These are phyloP conservation scores for Dipodascopsis uninucleata DNA, from an alignment of 805 yeast species.

Conservation along the genomic window DNA sequence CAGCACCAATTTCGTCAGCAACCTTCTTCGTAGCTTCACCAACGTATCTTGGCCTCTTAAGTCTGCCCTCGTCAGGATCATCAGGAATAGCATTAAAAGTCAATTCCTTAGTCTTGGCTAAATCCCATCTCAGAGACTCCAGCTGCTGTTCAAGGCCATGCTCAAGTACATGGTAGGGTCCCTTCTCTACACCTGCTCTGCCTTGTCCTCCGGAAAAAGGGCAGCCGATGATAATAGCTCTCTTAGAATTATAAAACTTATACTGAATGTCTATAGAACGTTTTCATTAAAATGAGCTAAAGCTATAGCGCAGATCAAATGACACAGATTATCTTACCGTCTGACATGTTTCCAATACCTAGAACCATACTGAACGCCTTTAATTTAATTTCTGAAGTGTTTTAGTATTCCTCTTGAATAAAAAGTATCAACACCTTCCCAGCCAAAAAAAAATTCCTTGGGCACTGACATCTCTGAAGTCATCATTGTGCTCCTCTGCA, in stretches of 20 bases:
- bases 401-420: no score
- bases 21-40: constrained; percentile 65
- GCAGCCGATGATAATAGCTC: constrained; percentile 72
- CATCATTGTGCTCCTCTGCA: no score
- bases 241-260: constrained; percentile 51
- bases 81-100: constrained; percentile 37
- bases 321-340: no score
- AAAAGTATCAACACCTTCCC: no score
- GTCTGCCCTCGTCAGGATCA: constrained; percentile 51
- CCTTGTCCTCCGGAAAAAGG: constrained; percentile 94
- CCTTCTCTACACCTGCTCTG: constrained; percentile 87
- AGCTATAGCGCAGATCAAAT: no score
- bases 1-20: constrained; percentile 56
- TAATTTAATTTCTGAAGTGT: no score
- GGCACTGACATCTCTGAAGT: no score
- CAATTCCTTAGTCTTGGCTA: constrained; percentile 29
- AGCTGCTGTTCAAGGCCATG: constrained; percentile 67
- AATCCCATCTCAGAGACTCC: constrained; percentile 68
- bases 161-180: constrained; percentile 76
- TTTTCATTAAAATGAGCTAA: neutral
- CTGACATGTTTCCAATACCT: no score
- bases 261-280: constrained; percentile 4
- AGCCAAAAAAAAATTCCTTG: no score
- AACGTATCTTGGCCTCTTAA: constrained; percentile 75
- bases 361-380: no score